phyloP scores from a whole-genome alignment of 1,139 yeast species.

The Yamadazyma trypodendri region DNA sequence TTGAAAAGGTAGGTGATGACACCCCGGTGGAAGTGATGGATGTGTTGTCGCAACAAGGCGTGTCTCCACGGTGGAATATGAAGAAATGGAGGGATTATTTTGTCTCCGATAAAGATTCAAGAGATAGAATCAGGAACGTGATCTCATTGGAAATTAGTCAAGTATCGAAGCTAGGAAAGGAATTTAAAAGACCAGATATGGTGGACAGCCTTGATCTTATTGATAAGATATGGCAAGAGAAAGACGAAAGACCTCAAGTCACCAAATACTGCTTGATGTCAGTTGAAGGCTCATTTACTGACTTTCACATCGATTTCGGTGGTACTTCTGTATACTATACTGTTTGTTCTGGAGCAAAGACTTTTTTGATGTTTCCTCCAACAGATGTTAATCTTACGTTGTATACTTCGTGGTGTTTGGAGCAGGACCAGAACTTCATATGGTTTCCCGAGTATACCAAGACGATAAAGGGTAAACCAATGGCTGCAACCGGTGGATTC shows the following conservation, averaged over 20 bases:
- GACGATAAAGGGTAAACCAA: slow-evolving; percentile 22
- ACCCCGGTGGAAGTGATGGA: slow-evolving; percentile 82
- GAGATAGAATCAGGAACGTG: slow-evolving; percentile 76
- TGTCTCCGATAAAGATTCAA: slow-evolving; percentile 35
- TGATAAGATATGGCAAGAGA: slow-evolving; percentile 56
- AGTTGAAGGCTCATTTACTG: slow-evolving; percentile 77
- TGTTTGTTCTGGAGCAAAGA: slow-evolving; percentile 67
- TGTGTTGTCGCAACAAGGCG: slow-evolving; percentile 75
- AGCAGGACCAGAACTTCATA: slow-evolving; percentile 58
- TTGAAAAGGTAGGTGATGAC: slow-evolving; percentile 62
- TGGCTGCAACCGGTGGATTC: slow-evolving; percentile 48
- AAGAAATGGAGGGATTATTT: slow-evolving; percentile 76
- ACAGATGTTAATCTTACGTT: slow-evolving; percentile 56
- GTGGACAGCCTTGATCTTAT: slow-evolving; percentile 73
- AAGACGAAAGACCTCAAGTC: slow-evolving; percentile 59
- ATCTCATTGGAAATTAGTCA: slow-evolving; percentile 77
- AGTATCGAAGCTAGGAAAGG: slow-evolving; percentile 46
- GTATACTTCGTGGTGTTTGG: slow-evolving; percentile 73
- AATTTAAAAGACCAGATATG: slow-evolving; percentile 59
- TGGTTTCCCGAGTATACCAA: slow-evolving; percentile 62
- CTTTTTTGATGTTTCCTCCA: slow-evolving; percentile 80
- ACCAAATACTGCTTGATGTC: slow-evolving; percentile 88
- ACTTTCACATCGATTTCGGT: slow-evolving; percentile 88
- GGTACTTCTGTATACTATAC: slow-evolving; percentile 92
- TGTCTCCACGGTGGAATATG: slow-evolving; percentile 65